Evolutionary conservation across 805 yeast species (phyloP).

Genomic region (Nakazawaea molendinolei): DNA sequence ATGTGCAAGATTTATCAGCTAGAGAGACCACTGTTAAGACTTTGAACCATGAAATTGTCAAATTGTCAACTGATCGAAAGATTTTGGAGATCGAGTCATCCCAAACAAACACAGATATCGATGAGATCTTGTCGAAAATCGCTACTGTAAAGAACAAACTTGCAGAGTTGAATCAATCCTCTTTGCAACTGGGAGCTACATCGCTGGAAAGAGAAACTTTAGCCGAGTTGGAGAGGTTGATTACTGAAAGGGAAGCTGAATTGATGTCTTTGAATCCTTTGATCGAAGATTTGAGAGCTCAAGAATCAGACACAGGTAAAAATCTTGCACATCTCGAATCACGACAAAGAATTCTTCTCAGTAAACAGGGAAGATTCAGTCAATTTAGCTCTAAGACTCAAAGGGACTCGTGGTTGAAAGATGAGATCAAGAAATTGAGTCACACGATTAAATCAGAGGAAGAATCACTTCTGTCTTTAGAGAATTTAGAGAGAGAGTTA

Average conservation of each 20-base stretch:
- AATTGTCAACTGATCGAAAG: constrained; percentile 41
- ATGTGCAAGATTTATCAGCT: constrained; percentile 49
- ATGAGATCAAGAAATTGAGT: constrained; percentile 37
- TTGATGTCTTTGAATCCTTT: constrained; percentile 33
- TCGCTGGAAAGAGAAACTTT: constrained; percentile 19
- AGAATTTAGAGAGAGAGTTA: constrained; percentile 14
- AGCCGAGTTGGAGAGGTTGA: constrained; percentile 19
- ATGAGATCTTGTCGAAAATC: constrained; percentile 39
- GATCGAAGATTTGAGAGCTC: constrained; percentile 28
- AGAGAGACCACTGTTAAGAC: constrained; percentile 48
- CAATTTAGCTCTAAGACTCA: constrained; percentile 49
- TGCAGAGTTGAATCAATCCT: constrained; percentile 34
- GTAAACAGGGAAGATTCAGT: constrained; percentile 65
- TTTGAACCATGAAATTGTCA: constrained; percentile 38
- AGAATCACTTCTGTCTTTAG: constrained; percentile 13
- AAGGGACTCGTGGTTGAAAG: constrained; percentile 61
- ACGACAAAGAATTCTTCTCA: constrained; percentile 51
- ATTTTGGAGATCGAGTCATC: constrained; percentile 48
- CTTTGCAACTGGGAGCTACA: constrained; percentile 24
- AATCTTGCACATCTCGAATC: constrained; percentile 36
- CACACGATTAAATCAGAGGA: constrained; percentile 14
- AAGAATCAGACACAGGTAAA: constrained; percentile 35
- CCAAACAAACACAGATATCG: constrained; percentile 43
- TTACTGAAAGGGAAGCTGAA: constrained; percentile 30
- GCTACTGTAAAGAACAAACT: constrained; percentile 44